Percentiles rank a stretch among this genome's conserved stretches.
phyloP scores from a whole-genome alignment of 169 alveolate species.

The Cryptosporidium parvum region DNA sequence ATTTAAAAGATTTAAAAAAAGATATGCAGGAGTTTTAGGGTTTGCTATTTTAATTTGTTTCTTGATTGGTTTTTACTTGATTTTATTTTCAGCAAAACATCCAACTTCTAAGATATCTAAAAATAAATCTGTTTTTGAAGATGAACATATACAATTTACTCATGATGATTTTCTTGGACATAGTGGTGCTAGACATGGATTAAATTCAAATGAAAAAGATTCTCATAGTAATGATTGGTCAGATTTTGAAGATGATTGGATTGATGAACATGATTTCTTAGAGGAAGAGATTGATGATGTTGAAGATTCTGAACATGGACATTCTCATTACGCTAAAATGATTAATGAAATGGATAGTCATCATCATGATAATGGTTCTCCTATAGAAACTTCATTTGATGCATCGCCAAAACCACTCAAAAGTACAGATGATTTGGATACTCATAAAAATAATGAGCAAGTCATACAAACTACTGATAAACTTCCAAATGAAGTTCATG shows the following conservation, averaged over 20 bases:
- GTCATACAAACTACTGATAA: not conserved
- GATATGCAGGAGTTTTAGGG: slow-evolving; percentile 26
- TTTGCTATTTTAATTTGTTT: slow-evolving; percentile 17
- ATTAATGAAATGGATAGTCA: slow-evolving; percentile 10
- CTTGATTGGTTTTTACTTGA: slow-evolving; percentile 20
- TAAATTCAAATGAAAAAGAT: slow-evolving; percentile 19
- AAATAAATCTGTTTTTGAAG: not conserved
- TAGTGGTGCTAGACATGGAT: too few species aligned
- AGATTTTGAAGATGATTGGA: slow-evolving; percentile 74
- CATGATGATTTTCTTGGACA: not conserved
- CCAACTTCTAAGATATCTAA: not conserved
- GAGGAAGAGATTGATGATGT: slow-evolving; percentile 71
- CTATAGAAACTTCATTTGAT: not conserved
- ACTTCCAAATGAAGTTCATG: slow-evolving; percentile 55
- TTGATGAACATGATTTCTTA: slow-evolving; percentile 61
- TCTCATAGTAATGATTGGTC: slow-evolving; percentile 59
- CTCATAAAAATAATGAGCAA: not conserved
- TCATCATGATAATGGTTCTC: not conserved
- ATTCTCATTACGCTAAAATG: slow-evolving; percentile 53
- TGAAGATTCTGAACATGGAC: slow-evolving; percentile 61
- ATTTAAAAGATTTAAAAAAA: slow-evolving; percentile 45
- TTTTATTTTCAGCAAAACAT: slow-evolving; percentile 2
- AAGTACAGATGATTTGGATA: not conserved
- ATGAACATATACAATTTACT: slow-evolving; percentile 4
- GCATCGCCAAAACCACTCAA: slow-evolving; percentile 8